These are phyloP conservation scores for Phytophthora ohioensis DNA, from an alignment of 352 stramenopile species.

Conservation along the genomic window DNA sequence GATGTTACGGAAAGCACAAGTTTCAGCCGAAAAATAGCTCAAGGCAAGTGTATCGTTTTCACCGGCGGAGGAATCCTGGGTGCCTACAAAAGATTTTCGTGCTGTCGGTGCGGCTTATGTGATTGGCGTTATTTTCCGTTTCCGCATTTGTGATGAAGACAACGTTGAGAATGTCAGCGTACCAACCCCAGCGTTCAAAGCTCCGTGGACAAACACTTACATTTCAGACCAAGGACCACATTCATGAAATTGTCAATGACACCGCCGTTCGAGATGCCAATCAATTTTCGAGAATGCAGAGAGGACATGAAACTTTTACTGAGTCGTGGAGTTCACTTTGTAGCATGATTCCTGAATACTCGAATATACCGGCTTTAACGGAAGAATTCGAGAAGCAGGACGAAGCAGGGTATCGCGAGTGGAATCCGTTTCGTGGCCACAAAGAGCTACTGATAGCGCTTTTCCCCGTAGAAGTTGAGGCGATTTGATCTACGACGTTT, in stretches of 20 bases:
- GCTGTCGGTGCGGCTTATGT: background rate
- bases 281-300: background rate
- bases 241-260: background rate
- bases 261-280: background rate
- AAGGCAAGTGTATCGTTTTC: background rate
- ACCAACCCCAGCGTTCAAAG: background rate
- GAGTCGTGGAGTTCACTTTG: slow-evolving; percentile 7
- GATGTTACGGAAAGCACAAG: background rate
- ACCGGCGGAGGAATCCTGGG: background rate
- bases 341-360: background rate
- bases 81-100: background rate
- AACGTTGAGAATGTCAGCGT: background rate
- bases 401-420: background rate
- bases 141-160: background rate
- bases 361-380: slow-evolving; percentile 1
- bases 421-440: background rate
- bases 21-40: background rate
- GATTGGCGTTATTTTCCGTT: background rate
- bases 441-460: slow-evolving; percentile 2
- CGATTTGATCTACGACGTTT: slow-evolving; percentile 7
- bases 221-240: background rate
- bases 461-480: background rate
- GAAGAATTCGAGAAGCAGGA: slow-evolving; percentile 11
- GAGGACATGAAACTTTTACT: background rate
- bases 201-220: background rate